Conservation (phyloP, 2,329 filamentous ascomycete species). For the Arthrobotrys conoides region DNA sequence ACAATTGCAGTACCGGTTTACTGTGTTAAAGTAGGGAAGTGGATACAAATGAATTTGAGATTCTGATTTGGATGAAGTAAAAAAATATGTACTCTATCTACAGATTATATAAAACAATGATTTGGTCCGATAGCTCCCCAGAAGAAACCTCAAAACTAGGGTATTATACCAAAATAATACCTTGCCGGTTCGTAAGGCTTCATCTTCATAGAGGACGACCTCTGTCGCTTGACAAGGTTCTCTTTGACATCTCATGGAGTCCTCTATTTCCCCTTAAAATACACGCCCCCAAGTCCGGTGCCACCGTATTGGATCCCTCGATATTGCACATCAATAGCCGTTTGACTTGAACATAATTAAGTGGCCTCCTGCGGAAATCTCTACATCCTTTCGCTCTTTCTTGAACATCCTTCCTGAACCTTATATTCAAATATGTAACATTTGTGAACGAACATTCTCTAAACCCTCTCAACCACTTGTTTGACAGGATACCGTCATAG, state of each 20-base stretch:
- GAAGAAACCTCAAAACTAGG: no score
- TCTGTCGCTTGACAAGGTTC: neutral
- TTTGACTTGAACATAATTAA: neutral
- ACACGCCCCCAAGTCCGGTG: neutral
- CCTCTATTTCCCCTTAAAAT: neutral
- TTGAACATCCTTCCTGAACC: neutral
- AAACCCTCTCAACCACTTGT: constrained; percentile 27
- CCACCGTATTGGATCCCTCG: neutral
- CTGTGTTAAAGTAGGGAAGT: no score
- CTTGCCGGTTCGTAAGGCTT: no score
- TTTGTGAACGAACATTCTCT: constrained; percentile 7
- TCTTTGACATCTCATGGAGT: neutral
- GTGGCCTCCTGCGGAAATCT: neutral
- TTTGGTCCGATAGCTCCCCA: no score
- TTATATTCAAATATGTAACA: constrained; percentile 21
- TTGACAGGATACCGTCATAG: constrained; percentile 1
- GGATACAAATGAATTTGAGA: no score
- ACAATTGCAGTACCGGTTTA: no score
- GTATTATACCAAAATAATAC: no score
- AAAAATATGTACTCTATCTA: no score
- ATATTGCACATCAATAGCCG: neutral
- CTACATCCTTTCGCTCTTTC: constrained; percentile 2
- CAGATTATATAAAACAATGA: no score
- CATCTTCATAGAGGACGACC: neutral
- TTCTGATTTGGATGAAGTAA: no score